phyloP scores from a whole-genome alignment of 208 protist genomes.

The Angomonas ambiguus region DNA sequence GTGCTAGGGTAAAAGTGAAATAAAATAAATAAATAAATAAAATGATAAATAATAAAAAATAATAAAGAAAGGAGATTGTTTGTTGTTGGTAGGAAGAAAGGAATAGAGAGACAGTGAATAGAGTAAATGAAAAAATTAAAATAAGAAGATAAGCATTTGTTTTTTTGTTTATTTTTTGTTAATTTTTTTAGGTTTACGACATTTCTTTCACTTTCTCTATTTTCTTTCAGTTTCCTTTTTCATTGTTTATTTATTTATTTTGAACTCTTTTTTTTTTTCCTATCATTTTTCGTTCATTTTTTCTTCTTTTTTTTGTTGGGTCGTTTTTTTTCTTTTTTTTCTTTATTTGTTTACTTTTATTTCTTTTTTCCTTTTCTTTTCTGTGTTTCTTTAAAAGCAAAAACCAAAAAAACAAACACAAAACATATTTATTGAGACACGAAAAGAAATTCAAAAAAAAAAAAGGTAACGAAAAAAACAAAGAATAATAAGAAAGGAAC shows the following conservation, averaged over 20 bases:
- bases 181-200: not conserved
- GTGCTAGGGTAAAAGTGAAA: constrained; percentile 7
- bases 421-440: constrained; percentile 8
- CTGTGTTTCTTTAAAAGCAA: not conserved
- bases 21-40: constrained; percentile 7
- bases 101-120: not conserved
- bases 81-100: not conserved
- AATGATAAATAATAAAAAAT: constrained; percentile 17
- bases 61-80: constrained; percentile 4
- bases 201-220: too few species aligned
- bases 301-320: constrained; percentile 8
- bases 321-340: constrained; percentile 13
- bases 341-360: not conserved
- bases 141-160: not conserved
- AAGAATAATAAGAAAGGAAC: constrained; percentile 1
- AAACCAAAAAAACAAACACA: not conserved
- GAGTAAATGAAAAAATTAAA: not conserved
- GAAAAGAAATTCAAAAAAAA: constrained; percentile 1
- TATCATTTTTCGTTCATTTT: not conserved
- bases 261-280: not conserved
- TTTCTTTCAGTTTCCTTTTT: not conserved
- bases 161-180: constrained; percentile 12
- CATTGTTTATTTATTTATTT: constrained; percentile 12
- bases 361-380: constrained; percentile 7
- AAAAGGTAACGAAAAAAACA: not conserved